Conservation (phyloP, 768 basidiomycete genomes). For the Suillus cothurnatus region DNA sequence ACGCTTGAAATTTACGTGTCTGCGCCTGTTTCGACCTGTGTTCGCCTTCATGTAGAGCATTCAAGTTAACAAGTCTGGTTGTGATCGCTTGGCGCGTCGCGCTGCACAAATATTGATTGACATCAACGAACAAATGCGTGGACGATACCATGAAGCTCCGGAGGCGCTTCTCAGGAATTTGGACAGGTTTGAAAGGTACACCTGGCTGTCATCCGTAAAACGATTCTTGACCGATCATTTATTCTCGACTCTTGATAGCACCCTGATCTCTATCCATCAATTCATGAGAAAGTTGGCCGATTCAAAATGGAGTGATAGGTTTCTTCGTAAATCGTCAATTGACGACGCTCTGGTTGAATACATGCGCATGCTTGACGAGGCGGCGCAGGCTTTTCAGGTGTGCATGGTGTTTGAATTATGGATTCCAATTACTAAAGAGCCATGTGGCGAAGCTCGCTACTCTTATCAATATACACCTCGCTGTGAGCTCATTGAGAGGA, state of each 20-base stretch:
- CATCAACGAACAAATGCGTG: constrained; percentile 47
- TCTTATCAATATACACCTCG: constrained; percentile 49
- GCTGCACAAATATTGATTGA: constrained; percentile 45
- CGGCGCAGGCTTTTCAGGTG: constrained; percentile 51
- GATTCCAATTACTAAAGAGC: neutral
- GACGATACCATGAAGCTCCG: constrained; percentile 46
- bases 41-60: constrained; percentile 21
- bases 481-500: constrained; percentile 29
- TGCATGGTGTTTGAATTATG: neutral
- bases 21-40: constrained; percentile 13
- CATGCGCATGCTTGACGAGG: constrained; percentile 41
- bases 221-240: neutral
- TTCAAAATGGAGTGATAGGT: constrained; percentile 43
- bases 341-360: constrained; percentile 41
- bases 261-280: constrained; percentile 38
- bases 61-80: constrained; percentile 41
- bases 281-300: constrained; percentile 43
- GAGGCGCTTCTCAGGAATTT: constrained; percentile 41
- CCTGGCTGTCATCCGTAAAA: neutral
- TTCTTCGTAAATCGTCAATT: constrained; percentile 42
- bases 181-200: constrained; percentile 43
- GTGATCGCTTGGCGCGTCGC: constrained; percentile 41
- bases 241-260: constrained; percentile 29
- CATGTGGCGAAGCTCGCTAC: constrained; percentile 40
- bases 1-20: neutral